Conservation (phyloP, 2,329 filamentous ascomycete species). For the Aspergillus jensenii region DNA sequence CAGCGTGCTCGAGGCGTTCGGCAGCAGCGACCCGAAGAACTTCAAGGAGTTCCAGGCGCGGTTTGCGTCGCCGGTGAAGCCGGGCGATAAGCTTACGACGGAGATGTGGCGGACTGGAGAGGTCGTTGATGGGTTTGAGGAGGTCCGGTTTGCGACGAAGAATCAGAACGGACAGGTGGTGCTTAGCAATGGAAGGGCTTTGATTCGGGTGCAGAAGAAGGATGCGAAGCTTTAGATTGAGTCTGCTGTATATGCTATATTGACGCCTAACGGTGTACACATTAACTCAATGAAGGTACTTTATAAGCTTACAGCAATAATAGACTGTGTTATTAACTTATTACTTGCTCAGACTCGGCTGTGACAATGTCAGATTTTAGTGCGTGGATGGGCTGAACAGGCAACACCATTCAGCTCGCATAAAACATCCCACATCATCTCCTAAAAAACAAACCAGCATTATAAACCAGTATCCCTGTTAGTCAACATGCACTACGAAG, state of each 20-base stretch:
- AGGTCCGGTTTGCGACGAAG: constrained; percentile 75
- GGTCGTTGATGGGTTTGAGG: constrained; percentile 65
- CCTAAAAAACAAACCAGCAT: too few species aligned
- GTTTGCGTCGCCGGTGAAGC: constrained; percentile 81
- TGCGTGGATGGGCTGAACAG: too few species aligned
- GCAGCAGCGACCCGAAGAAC: constrained; percentile 74
- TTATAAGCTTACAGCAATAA: too few species aligned
- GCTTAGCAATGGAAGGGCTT: constrained; percentile 79
- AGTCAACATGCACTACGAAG: background rate
- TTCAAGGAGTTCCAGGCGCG: constrained; percentile 86
- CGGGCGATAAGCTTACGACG: constrained; percentile 77
- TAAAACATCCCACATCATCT: too few species aligned
- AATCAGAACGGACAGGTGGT: constrained; percentile 81
- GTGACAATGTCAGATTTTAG: too few species aligned
- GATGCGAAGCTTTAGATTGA: constrained; percentile 5
- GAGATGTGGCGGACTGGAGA: constrained; percentile 78
- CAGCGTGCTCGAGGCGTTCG: constrained; percentile 69
- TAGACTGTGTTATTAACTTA: too few species aligned
- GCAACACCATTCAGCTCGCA: too few species aligned
- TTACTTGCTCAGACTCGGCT: too few species aligned
- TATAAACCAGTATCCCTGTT: background rate
- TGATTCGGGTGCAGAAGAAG: constrained; percentile 60
- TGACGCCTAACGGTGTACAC: background rate
- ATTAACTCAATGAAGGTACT: too few species aligned
- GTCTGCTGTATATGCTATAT: background rate